Percentiles rank a stretch among this genome's conserved stretches.
Conservation (phyloP, 2,329 filamentous ascomycete genomes). For the Aureobasidium pullulans region DNA sequence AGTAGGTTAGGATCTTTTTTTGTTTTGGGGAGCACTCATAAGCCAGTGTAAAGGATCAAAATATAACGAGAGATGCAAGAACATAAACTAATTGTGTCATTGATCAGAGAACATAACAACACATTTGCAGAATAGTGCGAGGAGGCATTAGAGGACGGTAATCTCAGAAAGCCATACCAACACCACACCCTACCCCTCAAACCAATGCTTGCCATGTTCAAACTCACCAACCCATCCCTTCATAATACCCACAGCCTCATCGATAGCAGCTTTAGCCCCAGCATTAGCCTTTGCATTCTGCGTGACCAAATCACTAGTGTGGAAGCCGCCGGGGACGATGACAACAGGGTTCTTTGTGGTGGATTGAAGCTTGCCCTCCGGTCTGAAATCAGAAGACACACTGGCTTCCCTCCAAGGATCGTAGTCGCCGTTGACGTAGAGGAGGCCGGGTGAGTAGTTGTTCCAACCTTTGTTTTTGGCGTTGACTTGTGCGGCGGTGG, state of each 20-base stretch:
- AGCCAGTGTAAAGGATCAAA: too few relatives aligned
- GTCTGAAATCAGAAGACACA: conserved; percentile 46
- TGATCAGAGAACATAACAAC: too few relatives aligned
- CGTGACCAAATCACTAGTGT: conserved; percentile 49
- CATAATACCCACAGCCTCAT: conserved; percentile 44
- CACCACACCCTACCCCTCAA: not conserved
- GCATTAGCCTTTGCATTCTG: conserved; percentile 41
- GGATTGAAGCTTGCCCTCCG: conserved; percentile 46
- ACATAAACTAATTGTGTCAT: too few relatives aligned
- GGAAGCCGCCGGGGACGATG: conserved; percentile 47
- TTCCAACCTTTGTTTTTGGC: conserved; percentile 50
- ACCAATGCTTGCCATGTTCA: conserved; percentile 4
- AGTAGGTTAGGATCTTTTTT: too few relatives aligned
- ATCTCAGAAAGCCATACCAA: not conserved
- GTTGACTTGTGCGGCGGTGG: conserved; percentile 45
- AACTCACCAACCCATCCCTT: conserved; percentile 48
- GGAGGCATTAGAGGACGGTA: not conserved
- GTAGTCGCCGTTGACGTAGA: conserved; percentile 52
- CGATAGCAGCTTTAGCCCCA: conserved; percentile 42
- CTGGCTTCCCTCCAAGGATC: conserved; percentile 54
- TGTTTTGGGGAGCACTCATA: too few relatives aligned
- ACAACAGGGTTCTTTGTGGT: conserved; percentile 43
- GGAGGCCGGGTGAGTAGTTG: conserved; percentile 43
- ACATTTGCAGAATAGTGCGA: not conserved
- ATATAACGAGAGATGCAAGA: too few relatives aligned